Evolutionary conservation across 208 protist species (phyloP).

Genomic region (Crithidia expoeki): DNA sequence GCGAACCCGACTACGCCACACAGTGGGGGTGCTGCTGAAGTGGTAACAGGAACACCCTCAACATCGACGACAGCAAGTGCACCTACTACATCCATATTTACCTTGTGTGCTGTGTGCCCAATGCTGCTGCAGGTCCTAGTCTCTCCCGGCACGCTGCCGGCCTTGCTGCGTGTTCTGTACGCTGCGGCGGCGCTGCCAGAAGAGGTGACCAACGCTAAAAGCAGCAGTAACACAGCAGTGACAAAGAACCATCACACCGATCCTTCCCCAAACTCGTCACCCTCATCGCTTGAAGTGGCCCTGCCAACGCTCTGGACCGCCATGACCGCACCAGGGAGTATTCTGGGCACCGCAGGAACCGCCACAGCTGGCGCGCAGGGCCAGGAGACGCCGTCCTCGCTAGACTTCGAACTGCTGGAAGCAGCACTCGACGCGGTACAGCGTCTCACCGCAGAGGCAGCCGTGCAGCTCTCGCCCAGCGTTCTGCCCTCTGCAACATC

Average conservation of each 20-base stretch:
- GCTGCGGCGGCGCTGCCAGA: constrained; percentile 10
- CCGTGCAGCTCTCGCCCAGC: constrained; percentile 26
- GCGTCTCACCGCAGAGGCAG: constrained; percentile 49
- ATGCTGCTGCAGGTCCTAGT: constrained; percentile 49
- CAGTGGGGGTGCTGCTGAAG: not conserved
- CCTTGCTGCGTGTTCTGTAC: constrained; percentile 31
- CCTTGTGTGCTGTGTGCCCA: constrained; percentile 35
- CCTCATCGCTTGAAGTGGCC: not conserved
- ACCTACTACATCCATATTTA: not conserved
- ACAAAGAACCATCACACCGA: not conserved
- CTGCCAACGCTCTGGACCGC: constrained; percentile 21
- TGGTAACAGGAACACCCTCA: not conserved
- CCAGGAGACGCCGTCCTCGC: constrained; percentile 48
- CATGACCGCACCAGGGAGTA: constrained; percentile 22
- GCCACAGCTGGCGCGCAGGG: constrained; percentile 11
- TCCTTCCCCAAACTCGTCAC: not conserved
- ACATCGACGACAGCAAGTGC: not conserved
- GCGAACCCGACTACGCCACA: not conserved
- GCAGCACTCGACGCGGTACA: constrained; percentile 56
- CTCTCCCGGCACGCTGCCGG: constrained; percentile 30
- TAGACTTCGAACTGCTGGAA: constrained; percentile 64
- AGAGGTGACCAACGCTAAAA: not conserved
- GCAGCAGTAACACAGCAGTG: not conserved
- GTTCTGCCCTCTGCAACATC: not conserved
- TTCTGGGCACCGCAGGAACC: constrained; percentile 8